Percentiles rank a stretch among this genome's conserved stretches.
Conservation (phyloP, 306 rosid genomes). For the Vigna reflexopilosa region DNA sequence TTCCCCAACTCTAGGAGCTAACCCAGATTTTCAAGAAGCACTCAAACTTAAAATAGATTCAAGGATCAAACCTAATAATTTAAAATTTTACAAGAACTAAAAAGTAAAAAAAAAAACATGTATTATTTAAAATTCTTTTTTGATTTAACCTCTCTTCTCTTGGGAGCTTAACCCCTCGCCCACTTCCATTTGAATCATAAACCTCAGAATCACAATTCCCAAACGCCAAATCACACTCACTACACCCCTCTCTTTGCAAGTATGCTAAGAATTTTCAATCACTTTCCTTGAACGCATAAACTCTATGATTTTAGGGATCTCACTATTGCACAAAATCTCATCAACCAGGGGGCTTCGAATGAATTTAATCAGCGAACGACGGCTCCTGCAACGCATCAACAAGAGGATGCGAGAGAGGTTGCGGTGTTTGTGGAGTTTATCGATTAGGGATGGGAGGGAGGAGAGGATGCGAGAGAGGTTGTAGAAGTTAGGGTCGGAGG, state of each 20-base stretch:
- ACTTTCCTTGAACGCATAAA: constrained; percentile 42
- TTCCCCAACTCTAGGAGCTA: too few species aligned
- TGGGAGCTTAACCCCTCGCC: constrained; percentile 64
- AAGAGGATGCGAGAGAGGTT: constrained; percentile 35
- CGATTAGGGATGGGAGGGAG: constrained; percentile 41
- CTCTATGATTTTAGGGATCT: constrained; percentile 49
- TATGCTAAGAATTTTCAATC: constrained; percentile 57
- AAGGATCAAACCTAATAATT: too few species aligned
- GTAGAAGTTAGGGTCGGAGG: constrained; percentile 49
- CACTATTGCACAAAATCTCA: constrained; percentile 50
- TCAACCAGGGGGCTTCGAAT: constrained; percentile 65
- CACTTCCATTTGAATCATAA: constrained; percentile 59
- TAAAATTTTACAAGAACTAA: too few species aligned
- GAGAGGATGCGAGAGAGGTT: constrained; percentile 42
- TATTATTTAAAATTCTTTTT: constrained; percentile 8
- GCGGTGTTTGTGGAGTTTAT: constrained; percentile 26
- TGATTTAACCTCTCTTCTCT: constrained; percentile 62
- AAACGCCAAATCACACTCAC: constrained; percentile 39
- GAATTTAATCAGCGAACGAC: constrained; percentile 46
- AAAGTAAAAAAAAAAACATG: too few species aligned
- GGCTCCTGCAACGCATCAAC: constrained; percentile 34
- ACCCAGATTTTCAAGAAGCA: too few species aligned
- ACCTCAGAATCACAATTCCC: constrained; percentile 58
- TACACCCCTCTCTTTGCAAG: constrained; percentile 55
- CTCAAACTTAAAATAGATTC: too few species aligned